Base-by-base conservation (phyloP, 495 filamentous ascomycete genomes). In the Staphylotrichum longicolle region DNA sequence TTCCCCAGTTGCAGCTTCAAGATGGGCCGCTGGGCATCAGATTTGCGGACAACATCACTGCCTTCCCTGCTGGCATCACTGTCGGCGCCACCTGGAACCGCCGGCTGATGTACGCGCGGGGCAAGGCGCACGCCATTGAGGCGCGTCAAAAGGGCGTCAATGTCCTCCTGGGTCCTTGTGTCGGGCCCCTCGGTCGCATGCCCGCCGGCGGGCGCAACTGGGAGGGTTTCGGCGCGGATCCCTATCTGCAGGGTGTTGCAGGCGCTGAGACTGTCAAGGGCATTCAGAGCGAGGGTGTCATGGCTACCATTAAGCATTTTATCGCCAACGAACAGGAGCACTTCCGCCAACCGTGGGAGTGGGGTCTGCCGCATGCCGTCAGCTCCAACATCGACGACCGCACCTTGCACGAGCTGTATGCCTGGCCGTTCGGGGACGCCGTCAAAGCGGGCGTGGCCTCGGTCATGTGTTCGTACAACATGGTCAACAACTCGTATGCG, bases 381-480 rank as follows among this genome's bases (percentile, higher is more conserved):
- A 90, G 87, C 11, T 84, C 86, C 41, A 96, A 96, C 65, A 84
- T 96, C 53, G 90, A 91, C 64, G 92, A 94, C 64, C 80, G 91
- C 54, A 83, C 88, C 0, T 71, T 93, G 52, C 90, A 93, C 63
- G 91, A 96, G 72, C 76, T 96, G 42, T 96, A 96, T 60, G 78
- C 88, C 9, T 96, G 92, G 92, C 91, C 91, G 1, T 97, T 97
- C 68, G 88, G 86, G 0, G 91, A 98, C 62, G 85, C 87, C 50
- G 81, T 98, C 42, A 86, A 87, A 54, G 90, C 90, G 8, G 91
- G 91, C n/a, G 92, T 97, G 10, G 93, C 82, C 0, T 88, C 87
- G 44, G 78, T 96, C 33, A 96, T 96, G 91, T 94, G 91, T 75
- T 83, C 85, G 34, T 95, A 96, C 68, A 91, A 96, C 66, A 86